Evolutionary conservation across 768 basidiomycete genomes (phyloP).

Genomic region (Russula griseocarnosa): DNA sequence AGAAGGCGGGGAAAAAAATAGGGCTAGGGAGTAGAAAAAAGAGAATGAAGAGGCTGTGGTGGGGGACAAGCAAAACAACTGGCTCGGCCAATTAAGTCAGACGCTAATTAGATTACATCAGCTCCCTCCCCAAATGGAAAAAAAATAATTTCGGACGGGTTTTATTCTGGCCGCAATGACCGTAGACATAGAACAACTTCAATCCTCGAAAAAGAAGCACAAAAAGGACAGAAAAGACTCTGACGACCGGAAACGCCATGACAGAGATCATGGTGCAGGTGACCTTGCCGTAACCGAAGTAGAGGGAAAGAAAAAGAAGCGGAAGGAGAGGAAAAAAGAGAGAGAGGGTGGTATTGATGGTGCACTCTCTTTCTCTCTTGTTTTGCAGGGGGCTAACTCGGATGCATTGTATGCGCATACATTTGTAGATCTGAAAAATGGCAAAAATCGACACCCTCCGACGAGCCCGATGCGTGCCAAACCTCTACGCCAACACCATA

Average conservation of each 20-base stretch:
- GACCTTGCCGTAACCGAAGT: neutral
- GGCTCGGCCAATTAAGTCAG: neutral
- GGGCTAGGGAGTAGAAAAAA: neutral
- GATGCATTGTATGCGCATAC: neutral
- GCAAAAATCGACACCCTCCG: neutral
- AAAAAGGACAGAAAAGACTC: constrained; percentile 12
- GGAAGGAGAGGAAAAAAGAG: constrained; percentile 1
- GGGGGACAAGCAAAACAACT: neutral
- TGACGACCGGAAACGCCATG: constrained; percentile 3
- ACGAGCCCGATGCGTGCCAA: constrained; percentile 3
- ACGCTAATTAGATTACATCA: constrained; percentile 2
- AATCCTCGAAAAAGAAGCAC: neutral
- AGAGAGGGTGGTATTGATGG: constrained; percentile 5
- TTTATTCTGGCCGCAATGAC: neutral
- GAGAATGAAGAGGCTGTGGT: neutral
- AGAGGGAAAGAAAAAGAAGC: constrained; percentile 1
- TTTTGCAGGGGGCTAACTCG: constrained; percentile 1
- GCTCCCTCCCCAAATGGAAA: constrained; percentile 2
- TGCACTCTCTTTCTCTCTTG: neutral
- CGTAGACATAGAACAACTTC: neutral
- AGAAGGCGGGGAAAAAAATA: neutral
- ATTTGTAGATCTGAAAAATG: constrained; percentile 2
- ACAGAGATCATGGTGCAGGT: neutral
- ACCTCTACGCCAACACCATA: neutral
- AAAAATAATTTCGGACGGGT: neutral